Evolutionary conservation across 371 early-diverging fungal genomes (phyloP), one percentile per base, ranked within the genome.

Genomic region (Syncephalis plumigaleata): DNA sequence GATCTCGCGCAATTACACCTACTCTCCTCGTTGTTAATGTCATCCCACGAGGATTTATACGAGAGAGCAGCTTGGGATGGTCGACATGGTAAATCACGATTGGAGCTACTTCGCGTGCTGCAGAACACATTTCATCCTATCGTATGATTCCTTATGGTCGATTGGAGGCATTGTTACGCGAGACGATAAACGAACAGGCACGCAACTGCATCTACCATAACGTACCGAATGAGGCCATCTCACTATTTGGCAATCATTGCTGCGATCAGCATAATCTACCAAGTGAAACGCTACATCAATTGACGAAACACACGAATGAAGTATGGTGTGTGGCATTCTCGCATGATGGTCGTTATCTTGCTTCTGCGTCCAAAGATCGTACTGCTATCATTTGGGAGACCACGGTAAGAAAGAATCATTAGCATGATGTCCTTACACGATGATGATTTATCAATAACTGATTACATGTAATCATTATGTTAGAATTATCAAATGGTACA

Each of bases 311-410:
- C 55, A 56, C 60, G 1, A 90, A 94, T 57, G 96, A 97, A 60
- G 92, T 97, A 0, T 97, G 98, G 98, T 85, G 82, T 54, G 64
- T 93, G 36, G 67, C 79, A 2, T 94, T 94, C 56, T 91, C 93
- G 3, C 79, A 84, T 37, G 67, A 77, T 53, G 96, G 95, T 16
- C 61, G 60, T 23, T 80, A 73, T 51, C 62, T 97, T 16, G 95
- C 93, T 3, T 91, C 93, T 0, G 87, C 84, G 1, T 89, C 92
- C 18, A 81, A 79, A 54, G 96, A 97, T 62, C 67, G 67, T 27
- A 77, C 79, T 13, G 75, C 78, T 42, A 87, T 85, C 38, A 77
- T 97, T 23, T 97, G 96, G 96, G 73, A 74, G 54, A 59, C 79
- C 55, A n/a, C 66, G 48, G 85, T 81, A 64, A 48, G 58, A 26